Conservation (phyloP, 163 green algal genomes). For the Volvox carteri region DNA sequence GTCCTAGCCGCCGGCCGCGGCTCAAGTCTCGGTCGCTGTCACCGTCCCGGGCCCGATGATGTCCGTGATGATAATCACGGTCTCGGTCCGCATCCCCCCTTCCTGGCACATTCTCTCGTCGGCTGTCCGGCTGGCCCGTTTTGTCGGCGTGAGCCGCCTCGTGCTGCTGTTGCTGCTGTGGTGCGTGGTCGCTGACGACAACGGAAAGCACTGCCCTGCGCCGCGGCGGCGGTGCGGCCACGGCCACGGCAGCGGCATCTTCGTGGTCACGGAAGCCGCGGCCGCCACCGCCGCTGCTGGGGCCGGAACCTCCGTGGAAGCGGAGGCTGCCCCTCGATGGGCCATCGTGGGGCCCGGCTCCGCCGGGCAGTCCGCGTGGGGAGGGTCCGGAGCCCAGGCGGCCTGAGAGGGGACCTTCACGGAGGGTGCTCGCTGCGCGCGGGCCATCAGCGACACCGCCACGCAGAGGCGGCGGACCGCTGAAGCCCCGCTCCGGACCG, state of each 20-base stretch:
- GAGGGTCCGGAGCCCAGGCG: neutral
- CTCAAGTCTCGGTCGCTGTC: neutral
- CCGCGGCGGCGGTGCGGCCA: neutral
- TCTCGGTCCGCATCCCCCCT: neutral
- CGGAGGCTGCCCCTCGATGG: too few species aligned
- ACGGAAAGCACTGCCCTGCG: slow-evolving; percentile 31
- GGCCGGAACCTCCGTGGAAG: too few species aligned
- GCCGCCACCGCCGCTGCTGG: neutral
- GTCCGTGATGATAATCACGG: neutral
- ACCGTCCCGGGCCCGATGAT: neutral
- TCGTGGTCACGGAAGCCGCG: neutral
- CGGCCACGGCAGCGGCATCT: neutral
- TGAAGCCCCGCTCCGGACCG: neutral
- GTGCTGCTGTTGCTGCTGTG: neutral
- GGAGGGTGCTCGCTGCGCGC: neutral
- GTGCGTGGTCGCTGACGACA: slow-evolving; percentile 28
- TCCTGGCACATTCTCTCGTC: too few species aligned
- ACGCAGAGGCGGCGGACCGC: neutral
- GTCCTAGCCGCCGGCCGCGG: too few species aligned
- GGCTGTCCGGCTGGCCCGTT: neutral
- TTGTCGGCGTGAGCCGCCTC: neutral
- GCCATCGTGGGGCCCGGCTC: neutral
- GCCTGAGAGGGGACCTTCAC: neutral
- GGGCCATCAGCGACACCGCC: neutral
- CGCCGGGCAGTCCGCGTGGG: neutral